These are phyloP conservation scores for Lodderomyces metapsilosis DNA, from an alignment of 1,139 yeast genomes.

Conservation along the genomic window DNA sequence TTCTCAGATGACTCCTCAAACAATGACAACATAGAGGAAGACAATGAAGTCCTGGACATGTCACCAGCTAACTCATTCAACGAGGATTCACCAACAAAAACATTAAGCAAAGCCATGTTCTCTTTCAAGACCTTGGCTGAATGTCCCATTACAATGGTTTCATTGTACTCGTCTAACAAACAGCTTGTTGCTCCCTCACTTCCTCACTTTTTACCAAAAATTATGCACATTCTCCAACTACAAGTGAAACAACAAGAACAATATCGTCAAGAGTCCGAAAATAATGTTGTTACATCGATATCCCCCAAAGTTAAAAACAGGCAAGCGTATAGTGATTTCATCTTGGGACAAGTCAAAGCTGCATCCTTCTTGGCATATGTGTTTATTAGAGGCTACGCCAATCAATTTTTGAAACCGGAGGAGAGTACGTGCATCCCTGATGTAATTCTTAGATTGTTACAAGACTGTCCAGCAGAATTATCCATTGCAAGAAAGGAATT, in stretches of 20 bases:
- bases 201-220: conserved; percentile 78
- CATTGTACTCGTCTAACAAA: conserved; percentile 84
- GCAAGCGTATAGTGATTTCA: conserved; percentile 81
- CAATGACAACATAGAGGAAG: conserved; percentile 3
- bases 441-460: conserved; percentile 77
- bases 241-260: conserved; percentile 59
- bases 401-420: conserved; percentile 57
- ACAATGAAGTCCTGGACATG: conserved; percentile 27
- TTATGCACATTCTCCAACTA: conserved; percentile 68
- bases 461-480: conserved; percentile 96
- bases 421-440: conserved; percentile 79
- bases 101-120: conserved; percentile 57
- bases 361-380: conserved; percentile 94
- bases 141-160: conserved; percentile 95
- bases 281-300: conserved; percentile 49
- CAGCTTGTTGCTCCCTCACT: conserved; percentile 68
- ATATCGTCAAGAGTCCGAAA: conserved; percentile 56
- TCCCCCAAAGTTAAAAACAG: conserved; percentile 75
- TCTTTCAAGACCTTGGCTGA: conserved; percentile 94
- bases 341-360: conserved; percentile 95
- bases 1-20: conserved; percentile 29
- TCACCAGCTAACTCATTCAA: conserved; percentile 26
- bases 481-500: conserved; percentile 91
- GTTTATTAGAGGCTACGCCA: conserved; percentile 78
- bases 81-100: conserved; percentile 40